These are phyloP conservation scores for Suillus subluteus DNA, from an alignment of 768 basidiomycete species.

Conservation along the genomic window DNA sequence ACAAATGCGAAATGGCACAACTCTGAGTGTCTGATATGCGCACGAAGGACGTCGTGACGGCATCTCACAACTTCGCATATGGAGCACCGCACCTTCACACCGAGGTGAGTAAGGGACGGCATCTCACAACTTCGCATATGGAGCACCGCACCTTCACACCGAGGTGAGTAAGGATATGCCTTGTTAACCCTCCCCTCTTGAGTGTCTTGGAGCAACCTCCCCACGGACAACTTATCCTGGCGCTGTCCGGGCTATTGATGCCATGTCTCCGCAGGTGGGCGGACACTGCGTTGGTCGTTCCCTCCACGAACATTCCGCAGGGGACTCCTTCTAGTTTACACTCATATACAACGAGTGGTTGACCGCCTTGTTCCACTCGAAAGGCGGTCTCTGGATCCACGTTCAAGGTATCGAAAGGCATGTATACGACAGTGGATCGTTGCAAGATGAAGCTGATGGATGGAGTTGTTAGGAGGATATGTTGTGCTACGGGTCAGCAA, in stretches of 20 bases:
- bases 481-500: too few relatives aligned
- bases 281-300: background rate
- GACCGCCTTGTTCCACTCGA: background rate
- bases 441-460: too few relatives aligned
- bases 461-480: too few relatives aligned
- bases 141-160: slow-evolving; percentile 8
- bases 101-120: slow-evolving; percentile 10
- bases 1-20: background rate
- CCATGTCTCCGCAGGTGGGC: slow-evolving; percentile 13
- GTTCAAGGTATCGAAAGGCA: background rate
- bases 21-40: background rate
- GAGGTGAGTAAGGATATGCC: slow-evolving; percentile 14
- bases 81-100: slow-evolving; percentile 7
- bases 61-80: background rate
- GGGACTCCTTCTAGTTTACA: background rate
- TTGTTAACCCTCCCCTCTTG: slow-evolving; percentile 5
- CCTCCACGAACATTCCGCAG: slow-evolving; percentile 5
- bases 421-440: too few relatives aligned
- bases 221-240: slow-evolving; percentile 5
- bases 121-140: background rate
- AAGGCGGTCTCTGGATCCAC: background rate
- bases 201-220: background rate
- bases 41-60: background rate
- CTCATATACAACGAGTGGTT: background rate
- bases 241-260: background rate